Base-by-base conservation (phyloP, 306 rosid species). In the Lotus japonicus region DNA sequence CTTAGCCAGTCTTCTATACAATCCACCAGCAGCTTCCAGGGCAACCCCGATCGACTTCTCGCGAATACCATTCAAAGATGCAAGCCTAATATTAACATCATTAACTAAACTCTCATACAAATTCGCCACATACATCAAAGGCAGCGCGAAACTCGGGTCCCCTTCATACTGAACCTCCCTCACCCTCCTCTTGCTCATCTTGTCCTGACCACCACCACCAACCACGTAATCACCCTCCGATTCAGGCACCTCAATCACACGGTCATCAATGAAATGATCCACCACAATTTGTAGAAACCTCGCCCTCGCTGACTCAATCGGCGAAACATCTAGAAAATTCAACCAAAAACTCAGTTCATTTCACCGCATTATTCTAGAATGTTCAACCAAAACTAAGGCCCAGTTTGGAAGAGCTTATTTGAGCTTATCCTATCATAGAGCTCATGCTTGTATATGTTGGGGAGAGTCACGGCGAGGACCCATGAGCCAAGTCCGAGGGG, bases 21-120 rank as follows among this genome's bases (percentile, higher is more conserved):
- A 85, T 36, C 98, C 98, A 75, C 98, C 98, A 59, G 98, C 83
- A 45, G 97, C 98, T 84, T 94, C 98, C 66, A 94, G 98, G 48
- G 98, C 97, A 58, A 94, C 98, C 52, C 94, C 97, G 73, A 94
- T 88, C 1, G 95, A 86, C 82, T 94, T 94, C 66, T 90, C 98
- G 11, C 98, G 92, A 70, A 86, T 78, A 52, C 97, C 97, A 75
- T 78, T 84, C 89, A 86, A 59, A 67, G 96, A 88, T 77, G 87
- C 75, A 77, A 94, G 97, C 85, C 96, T 88, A 48, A 66, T 82
- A 77, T 94, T 90, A 52, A 81, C 92, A 26, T 94, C 96, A 68
- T 64, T 66, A 57, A 94, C 97, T 59, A 94, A 82, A 66, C 78
- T 81, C 58, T 94, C 94, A 16, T 94, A 94, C 92, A 94, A 71